Conservation (phyloP, 805 yeast genomes). For the Candida suzukii region DNA sequence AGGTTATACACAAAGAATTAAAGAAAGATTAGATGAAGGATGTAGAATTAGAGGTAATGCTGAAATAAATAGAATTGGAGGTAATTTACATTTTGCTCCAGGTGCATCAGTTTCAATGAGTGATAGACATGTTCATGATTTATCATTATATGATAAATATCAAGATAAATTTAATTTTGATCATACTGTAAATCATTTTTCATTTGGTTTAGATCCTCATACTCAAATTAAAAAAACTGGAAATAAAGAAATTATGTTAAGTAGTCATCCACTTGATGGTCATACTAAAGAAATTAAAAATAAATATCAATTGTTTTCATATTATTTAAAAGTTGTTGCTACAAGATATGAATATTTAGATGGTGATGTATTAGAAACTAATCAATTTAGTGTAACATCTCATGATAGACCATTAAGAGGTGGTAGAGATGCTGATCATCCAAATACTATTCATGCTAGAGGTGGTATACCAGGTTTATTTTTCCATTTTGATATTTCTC, state of each 20-base stretch:
- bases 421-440: slow-evolving; percentile 89
- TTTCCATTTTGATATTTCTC: slow-evolving; percentile 85
- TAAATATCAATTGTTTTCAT: slow-evolving; percentile 62
- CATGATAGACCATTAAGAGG: slow-evolving; percentile 84
- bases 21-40: slow-evolving; percentile 66
- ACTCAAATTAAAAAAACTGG: slow-evolving; percentile 15
- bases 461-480: slow-evolving; percentile 93
- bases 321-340: slow-evolving; percentile 84
- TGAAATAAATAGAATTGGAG: slow-evolving; percentile 76
- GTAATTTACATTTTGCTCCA: slow-evolving; percentile 94
- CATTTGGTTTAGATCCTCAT: slow-evolving; percentile 63
- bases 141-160: slow-evolving; percentile 58
- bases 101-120: slow-evolving; percentile 63
- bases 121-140: slow-evolving; percentile 76
- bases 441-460: slow-evolving; percentile 67
- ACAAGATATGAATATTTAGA: slow-evolving; percentile 72
- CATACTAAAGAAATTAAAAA: slow-evolving; percentile 30
- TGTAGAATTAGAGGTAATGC: slow-evolving; percentile 81
- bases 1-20: slow-evolving; percentile 66
- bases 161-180: slow-evolving; percentile 60
- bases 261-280: slow-evolving; percentile 67
- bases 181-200: slow-evolving; percentile 72
- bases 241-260: slow-evolving; percentile 22
- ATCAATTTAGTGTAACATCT: slow-evolving; percentile 82
- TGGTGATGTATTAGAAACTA: slow-evolving; percentile 56